Evolutionary conservation across 805 yeast genomes (phyloP).

Genomic region (Wickerhamiella alocasiicola): DNA sequence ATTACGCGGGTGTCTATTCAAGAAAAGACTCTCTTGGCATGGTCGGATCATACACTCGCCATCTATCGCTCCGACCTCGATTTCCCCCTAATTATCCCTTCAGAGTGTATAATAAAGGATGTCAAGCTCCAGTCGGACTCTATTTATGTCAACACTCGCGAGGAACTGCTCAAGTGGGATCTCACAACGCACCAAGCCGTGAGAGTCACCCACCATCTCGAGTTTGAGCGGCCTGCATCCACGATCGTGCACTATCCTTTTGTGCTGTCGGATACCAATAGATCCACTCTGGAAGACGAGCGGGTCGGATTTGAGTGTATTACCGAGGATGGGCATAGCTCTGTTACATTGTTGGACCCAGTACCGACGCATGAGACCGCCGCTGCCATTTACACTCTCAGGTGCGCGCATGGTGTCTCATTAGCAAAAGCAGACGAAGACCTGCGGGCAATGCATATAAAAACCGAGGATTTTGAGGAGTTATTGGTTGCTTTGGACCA

Average conservation of each 20-base stretch:
- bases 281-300: not conserved
- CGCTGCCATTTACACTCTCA: slow-evolving; percentile 3
- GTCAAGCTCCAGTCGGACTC: not conserved
- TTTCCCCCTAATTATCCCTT: not conserved
- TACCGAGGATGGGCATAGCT: not conserved
- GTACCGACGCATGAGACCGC: not conserved
- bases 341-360: not conserved
- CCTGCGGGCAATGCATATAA: slow-evolving; percentile 1
- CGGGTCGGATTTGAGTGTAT: not conserved
- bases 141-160: not conserved
- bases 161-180: not conserved
- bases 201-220: not conserved
- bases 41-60: not conserved
- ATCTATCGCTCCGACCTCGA: not conserved
- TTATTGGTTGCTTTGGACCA: not conserved
- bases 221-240: not conserved
- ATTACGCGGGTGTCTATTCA: no score
- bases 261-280: not conserved
- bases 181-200: not conserved
- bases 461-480: slow-evolving; percentile 8
- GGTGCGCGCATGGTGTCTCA: not conserved
- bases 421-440: not conserved
- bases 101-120: not conserved
- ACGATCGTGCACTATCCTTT: not conserved
- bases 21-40: not conserved